Evolutionary conservation across 345 rosid genomes (phyloP).

Genomic region (Turnera subulata): DNA sequence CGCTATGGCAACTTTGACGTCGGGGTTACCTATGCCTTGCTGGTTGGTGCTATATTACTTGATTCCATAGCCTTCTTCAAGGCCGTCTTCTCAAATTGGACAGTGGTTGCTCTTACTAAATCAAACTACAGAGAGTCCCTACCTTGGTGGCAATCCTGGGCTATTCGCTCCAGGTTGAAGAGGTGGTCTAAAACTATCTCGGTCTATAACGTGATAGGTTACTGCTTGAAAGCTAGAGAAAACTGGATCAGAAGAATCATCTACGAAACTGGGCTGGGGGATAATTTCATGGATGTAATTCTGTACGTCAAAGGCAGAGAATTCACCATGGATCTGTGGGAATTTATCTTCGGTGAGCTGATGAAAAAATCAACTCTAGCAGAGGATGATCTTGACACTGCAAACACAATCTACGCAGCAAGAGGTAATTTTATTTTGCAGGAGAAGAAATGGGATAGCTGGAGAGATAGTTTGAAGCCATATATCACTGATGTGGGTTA

Average conservation of each 20-base stretch:
- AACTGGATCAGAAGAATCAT: slow-evolving; percentile 2
- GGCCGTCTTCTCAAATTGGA: slow-evolving; percentile 62
- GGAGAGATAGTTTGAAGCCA: slow-evolving; percentile 20
- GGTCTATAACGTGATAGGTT: slow-evolving; percentile 46
- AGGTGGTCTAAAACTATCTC: slow-evolving; percentile 54
- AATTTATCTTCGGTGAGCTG: slow-evolving; percentile 41
- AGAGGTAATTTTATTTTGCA: slow-evolving; percentile 56
- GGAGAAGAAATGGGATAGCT: background rate
- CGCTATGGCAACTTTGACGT: slow-evolving; percentile 35
- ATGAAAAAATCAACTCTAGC: slow-evolving; percentile 32
- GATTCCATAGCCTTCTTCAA: slow-evolving; percentile 41
- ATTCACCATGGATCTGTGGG: slow-evolving; percentile 45
- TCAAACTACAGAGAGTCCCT: slow-evolving; percentile 15
- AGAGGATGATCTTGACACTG: slow-evolving; percentile 38
- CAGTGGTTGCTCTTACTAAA: slow-evolving; percentile 22
- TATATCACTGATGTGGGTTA: slow-evolving; percentile 20
- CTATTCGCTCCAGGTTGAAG: slow-evolving; percentile 9
- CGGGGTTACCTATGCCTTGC: slow-evolving; percentile 45
- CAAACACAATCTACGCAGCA: slow-evolving; percentile 43
- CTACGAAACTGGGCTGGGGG: slow-evolving; percentile 21
- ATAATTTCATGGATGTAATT: slow-evolving; percentile 28
- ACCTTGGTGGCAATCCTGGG: background rate
- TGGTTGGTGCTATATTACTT: slow-evolving; percentile 43
- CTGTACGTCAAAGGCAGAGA: slow-evolving; percentile 33
- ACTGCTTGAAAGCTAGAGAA: slow-evolving; percentile 31